phyloP scores from a whole-genome alignment of 306 rosid species.

The Dalbergia oliveri region DNA sequence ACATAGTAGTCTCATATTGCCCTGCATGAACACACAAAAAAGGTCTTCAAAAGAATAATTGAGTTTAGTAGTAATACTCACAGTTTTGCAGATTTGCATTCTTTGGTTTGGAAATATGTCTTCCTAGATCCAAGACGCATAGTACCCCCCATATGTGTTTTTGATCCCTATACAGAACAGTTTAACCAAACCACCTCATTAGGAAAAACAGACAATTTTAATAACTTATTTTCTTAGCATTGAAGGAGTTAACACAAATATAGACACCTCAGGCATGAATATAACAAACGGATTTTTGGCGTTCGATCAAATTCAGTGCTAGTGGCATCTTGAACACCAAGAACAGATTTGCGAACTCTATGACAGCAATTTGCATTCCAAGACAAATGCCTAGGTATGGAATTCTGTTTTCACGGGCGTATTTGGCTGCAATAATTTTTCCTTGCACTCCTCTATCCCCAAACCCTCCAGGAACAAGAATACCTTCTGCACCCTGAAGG shows the following conservation, averaged over 20 bases:
- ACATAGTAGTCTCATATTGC: background rate
- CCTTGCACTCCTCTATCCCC: constrained; percentile 95
- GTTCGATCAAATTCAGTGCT: constrained; percentile 86
- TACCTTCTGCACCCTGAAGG: constrained; percentile 91
- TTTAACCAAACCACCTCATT: constrained; percentile 23
- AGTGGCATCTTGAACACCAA: constrained; percentile 78
- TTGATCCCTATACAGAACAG: constrained; percentile 71
- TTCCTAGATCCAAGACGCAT: constrained; percentile 97
- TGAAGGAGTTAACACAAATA: constrained; percentile 8
- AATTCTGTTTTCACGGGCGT: constrained; percentile 82
- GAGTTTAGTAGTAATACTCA: constrained; percentile 51
- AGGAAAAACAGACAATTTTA: background rate
- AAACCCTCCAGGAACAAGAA: constrained; percentile 96
- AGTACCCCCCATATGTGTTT: constrained; percentile 96
- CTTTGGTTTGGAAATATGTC: constrained; percentile 73
- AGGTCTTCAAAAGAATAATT: background rate
- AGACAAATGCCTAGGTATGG: constrained; percentile 95
- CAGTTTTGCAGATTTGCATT: constrained; percentile 89
- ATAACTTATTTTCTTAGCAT: background rate
- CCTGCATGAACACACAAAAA: constrained; percentile 9
- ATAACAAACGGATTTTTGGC: constrained; percentile 79
- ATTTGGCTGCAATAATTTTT: constrained; percentile 86
- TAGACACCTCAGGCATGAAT: constrained; percentile 97
- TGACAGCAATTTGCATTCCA: constrained; percentile 94
- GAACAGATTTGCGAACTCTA: constrained; percentile 88